Base-by-base conservation (phyloP, 768 basidiomycete species). In the Macrocybe gigantea region DNA sequence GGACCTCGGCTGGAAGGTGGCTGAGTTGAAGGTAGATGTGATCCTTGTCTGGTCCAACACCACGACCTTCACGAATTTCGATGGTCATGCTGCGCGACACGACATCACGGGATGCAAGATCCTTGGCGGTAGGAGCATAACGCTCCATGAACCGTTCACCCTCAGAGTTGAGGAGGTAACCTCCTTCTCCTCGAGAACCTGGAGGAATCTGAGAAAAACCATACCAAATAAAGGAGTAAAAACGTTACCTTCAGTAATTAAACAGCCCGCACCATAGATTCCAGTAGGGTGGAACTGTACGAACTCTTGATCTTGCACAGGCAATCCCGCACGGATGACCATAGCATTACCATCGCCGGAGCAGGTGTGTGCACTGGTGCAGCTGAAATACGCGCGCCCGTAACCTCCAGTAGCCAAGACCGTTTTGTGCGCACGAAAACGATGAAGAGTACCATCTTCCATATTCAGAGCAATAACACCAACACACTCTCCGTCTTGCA, bases 261-360 rank as follows among this genome's bases (percentile, higher is more conserved):
- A 78, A 70, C 96, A 99, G 41, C 96, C 96, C 58, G 96, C 95
- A 56, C 96, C 96, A 64, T 98, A 99, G 60, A 99, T 98, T 69
- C 96, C 96, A 40, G 96, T 98, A 2, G 96, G 96, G 67, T 98
- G 96, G 90, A 99, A 99, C 66, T 99, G 96, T n/a, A 98, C 94
- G 64, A 99, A 99, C 69, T 99, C 96, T 51, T 88, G 67, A 70
- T 99, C 96, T 71, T 98, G 96, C 38, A 98, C 75, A 46, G 96
- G 96, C 45, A 99, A 75, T 32, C 96, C 96, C 29, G 96, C 96
- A 60, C 96, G 83, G 43, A 84, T 84, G 55, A 98, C 93, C 96
- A 99, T 99, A 32, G 91, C 96, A 60, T 97, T 97, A 50, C 96
- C 96, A 56, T 99, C 96, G 63, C 96, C 96, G 46, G 95, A 89